Evolutionary conservation across 164 flowering plant species (phyloP).

Genomic region (Houttuynia cordata): DNA sequence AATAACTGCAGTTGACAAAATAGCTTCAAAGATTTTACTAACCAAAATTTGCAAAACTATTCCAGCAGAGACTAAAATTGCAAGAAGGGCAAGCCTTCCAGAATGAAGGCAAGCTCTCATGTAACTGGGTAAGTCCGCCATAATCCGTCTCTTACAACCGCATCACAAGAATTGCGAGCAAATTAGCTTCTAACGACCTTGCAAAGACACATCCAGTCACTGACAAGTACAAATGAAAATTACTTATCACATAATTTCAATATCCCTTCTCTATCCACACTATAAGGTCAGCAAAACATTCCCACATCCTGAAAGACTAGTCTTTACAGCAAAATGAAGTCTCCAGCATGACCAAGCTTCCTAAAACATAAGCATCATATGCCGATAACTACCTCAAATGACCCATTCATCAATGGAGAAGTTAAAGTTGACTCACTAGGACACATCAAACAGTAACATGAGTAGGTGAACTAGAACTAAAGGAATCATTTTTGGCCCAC

Average conservation of each 20-base stretch:
- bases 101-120: conserved; percentile 55
- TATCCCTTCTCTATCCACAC: too few species aligned
- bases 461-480: too few species aligned
- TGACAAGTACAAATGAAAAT: too few species aligned
- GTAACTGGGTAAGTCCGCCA: conserved; percentile 73
- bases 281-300: too few species aligned
- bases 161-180: neutral
- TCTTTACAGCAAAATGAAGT: neutral
- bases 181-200: neutral
- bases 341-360: neutral
- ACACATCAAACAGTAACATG: too few species aligned
- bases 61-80: conserved; percentile 86
- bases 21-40: conserved; percentile 6
- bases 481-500: too few species aligned
- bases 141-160: conserved; percentile 25
- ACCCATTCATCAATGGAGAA: neutral
- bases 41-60: conserved; percentile 89
- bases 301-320: neutral
- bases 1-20: neutral
- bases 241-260: too few species aligned
- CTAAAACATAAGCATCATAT: too few species aligned
- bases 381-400: neutral
- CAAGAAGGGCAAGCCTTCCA: conserved; percentile 74
- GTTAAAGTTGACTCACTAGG: too few species aligned
- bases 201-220: neutral